Conservation (phyloP, 257 asterid species). For the Penstemon newberryi region DNA sequence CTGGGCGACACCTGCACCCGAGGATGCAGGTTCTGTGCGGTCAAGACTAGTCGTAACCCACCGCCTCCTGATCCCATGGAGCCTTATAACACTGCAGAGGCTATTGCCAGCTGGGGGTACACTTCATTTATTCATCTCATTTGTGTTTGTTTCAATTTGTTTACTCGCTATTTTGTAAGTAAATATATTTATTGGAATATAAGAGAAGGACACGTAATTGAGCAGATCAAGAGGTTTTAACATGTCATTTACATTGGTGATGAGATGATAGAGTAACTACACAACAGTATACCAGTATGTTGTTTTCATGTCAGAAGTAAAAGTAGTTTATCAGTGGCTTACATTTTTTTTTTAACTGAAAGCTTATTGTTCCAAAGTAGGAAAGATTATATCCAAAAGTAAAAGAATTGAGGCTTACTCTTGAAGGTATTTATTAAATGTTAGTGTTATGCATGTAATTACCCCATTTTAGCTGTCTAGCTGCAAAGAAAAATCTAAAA, state of each 20-base stretch:
- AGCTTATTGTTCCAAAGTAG: neutral
- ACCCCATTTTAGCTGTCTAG: neutral
- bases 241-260: neutral
- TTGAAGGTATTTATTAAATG: neutral
- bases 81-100: constrained; percentile 87
- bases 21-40: constrained; percentile 96
- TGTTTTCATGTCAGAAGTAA: neutral
- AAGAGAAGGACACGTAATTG: neutral
- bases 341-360: no score
- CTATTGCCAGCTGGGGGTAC: constrained; percentile 97
- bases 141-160: constrained; percentile 17
- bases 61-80: constrained; percentile 97
- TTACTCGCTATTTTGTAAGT: neutral
- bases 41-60: constrained; percentile 88
- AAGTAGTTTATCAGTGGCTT: neutral
- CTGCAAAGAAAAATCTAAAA: neutral
- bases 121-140: neutral
- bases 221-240: neutral
- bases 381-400: neutral
- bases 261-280: neutral
- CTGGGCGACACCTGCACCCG: constrained; percentile 97
- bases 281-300: neutral
- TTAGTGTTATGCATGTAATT: neutral
- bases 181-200: no score
- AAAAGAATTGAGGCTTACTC: neutral